Evolutionary conservation across 1,139 yeast species (phyloP), one percentile per base, ranked within the genome.

Genomic region (Yamadazyma spencermartinsiae): DNA sequence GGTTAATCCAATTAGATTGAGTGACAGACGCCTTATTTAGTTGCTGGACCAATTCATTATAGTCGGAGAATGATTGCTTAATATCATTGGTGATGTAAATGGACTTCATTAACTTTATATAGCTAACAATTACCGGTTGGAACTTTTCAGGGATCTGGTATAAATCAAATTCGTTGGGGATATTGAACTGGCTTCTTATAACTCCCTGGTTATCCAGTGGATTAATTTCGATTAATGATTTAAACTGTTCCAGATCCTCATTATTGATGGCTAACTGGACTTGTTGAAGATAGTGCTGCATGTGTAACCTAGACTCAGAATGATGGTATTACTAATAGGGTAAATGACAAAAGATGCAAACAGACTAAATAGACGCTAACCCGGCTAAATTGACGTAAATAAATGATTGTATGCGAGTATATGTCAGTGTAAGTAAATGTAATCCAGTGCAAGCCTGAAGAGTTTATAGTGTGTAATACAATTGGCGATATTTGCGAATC

Each of bases 1-100:
- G 70, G 36, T 84, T 71, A 21, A 86, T 72, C 95, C 95, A 87
- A 43, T 70, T 72, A 15, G 79, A 74, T 47, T 80, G 80, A 10
- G 65, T 56, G 42, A 80, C 88, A 0, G 88, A 84, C 20, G 79
- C 77, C 36, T 88, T 65, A 43, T 81, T 80, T 39, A 82, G 52
- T 13, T 67, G 55, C 40, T 63, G 65, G 31, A 80, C 67, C 55
- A 80, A 53, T 18, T 65, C 71, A 35, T 71, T 64, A 36, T 70
- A 59, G 34, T 60, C 57, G 10, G 54, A 55, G 45, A 80, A 79
- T 9, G 72, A 63, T 28, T 44, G 45, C 31, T 62, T 65, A 30
- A 74, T 60, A 41, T 70, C 65, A 39, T 65, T 64, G 14, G 55
- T 55, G 10, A 60, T 46, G 43, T 71, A 64, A 25, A 68, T 62